These are phyloP conservation scores for Cryptosporidium ubiquitum DNA, from an alignment of 169 alveolate genomes.

Conservation along the genomic window DNA sequence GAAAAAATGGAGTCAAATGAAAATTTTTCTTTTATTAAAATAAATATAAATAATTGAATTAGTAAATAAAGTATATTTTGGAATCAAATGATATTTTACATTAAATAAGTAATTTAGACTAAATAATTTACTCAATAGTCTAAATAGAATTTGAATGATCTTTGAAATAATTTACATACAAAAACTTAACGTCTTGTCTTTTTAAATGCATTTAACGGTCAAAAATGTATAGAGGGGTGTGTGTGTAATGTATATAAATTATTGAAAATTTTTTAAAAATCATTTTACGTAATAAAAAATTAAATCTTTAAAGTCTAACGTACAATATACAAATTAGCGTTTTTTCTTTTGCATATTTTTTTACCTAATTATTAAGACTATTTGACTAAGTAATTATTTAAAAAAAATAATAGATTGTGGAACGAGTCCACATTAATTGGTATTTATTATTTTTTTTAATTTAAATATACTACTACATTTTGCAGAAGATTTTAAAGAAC, in stretches of 20 bases:
- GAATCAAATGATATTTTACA: too few relatives aligned
- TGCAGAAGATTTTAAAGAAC: neutral
- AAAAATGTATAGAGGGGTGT: neutral
- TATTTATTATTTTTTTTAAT: neutral
- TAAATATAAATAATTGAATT: too few relatives aligned
- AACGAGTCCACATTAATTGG: conserved; percentile 11
- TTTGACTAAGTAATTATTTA: neutral
- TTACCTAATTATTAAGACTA: neutral
- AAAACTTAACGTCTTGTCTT: neutral
- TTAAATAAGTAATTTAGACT: too few relatives aligned
- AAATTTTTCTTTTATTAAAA: too few relatives aligned
- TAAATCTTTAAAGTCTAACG: conserved; percentile 18
- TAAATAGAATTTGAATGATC: neutral
- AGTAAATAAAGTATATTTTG: too few relatives aligned
- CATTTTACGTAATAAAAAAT: neutral
- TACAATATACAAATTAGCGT: conserved; percentile 15
- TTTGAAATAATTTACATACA: neutral
- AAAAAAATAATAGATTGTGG: conserved; percentile 20
- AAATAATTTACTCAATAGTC: too few relatives aligned
- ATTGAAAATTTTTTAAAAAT: neutral
- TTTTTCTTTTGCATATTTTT: neutral
- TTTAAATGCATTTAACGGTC: neutral
- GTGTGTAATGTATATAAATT: conserved; percentile 13
- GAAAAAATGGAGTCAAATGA: too few relatives aligned
- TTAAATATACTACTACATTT: neutral